Percentiles rank a stretch among this genome's conserved stretches.
Evolutionary conservation across 1,284 basidiomycete species (phyloP).

Genomic region (Kalmanozyma brasiliensis): DNA sequence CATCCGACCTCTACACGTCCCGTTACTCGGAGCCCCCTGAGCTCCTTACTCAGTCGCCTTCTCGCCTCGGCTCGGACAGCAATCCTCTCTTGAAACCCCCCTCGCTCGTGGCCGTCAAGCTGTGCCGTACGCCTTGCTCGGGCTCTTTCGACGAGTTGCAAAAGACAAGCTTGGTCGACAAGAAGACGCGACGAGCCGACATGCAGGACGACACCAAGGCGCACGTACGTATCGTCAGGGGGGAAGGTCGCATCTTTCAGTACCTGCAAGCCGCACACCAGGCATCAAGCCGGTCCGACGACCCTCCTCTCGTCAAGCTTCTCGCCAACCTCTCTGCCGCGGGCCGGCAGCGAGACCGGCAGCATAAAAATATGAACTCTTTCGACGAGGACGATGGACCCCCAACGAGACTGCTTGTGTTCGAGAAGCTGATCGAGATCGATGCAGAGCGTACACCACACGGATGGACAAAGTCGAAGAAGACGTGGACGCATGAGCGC

Average conservation of each 20-base stretch:
- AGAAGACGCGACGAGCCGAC: constrained; percentile 31
- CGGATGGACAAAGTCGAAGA: constrained; percentile 45
- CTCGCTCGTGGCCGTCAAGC: constrained; percentile 56
- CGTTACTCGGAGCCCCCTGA: neutral
- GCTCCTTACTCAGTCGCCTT: neutral
- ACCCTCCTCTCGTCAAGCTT: constrained; percentile 42
- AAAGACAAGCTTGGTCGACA: constrained; percentile 45
- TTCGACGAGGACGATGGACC: constrained; percentile 45
- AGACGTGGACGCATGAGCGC: constrained; percentile 40
- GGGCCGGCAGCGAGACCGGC: constrained; percentile 3
- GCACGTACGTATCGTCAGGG: constrained; percentile 55
- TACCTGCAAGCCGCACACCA: constrained; percentile 48
- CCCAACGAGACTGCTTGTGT: constrained; percentile 48
- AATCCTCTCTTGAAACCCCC: constrained; percentile 13
- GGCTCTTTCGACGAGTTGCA: constrained; percentile 60
- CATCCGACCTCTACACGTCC: constrained; percentile 6
- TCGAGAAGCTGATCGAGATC: constrained; percentile 57
- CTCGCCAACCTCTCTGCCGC: constrained; percentile 42
- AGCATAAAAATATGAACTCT: constrained; percentile 3
- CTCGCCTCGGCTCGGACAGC: constrained; percentile 1
- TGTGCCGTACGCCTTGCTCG: constrained; percentile 56
- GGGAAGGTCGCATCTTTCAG: constrained; percentile 55
- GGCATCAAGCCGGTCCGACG: constrained; percentile 13
- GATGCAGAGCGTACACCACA: constrained; percentile 42
- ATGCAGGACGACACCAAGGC: constrained; percentile 32